Evolutionary conservation across 169 alveolate species (phyloP), one percentile per base, ranked within the genome.

Genomic region (Nephromyces sp.): DNA sequence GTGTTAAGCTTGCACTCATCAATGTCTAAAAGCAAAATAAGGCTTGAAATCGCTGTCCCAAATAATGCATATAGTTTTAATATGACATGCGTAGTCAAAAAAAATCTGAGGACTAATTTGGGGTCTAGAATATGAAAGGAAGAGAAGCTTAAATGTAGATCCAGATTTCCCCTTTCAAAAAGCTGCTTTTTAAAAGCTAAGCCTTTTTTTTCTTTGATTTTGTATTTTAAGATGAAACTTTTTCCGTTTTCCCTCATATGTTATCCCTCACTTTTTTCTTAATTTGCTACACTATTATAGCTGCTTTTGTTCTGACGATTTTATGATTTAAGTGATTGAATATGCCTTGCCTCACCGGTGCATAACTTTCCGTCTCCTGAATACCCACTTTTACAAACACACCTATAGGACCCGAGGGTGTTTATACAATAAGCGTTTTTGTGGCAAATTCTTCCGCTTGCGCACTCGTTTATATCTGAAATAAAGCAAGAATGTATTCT

Each of bases 381-480:
- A n/a, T 62, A 77, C 8, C 83, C 83, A 15, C 69, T 27, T 27
- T 68, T 27, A 67, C 83, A 77, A 3, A 57, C 78, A 35, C 83
- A 77, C 52, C 52, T 31, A 69, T 65, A 77, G 0, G 79, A 70
- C 0, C 83, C 83, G 62, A 74, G 32, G 5, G 71, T 52, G 70
- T 77, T 77, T 22, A 71, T 61, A 67, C 83, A 77, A 0, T n/a
- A 8, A 2, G 83, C 64, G 35, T 77, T 77, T 0, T 34, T 27
- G 0, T 63, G 70, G 70, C 83, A 77, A n/a, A 33, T 52, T 15
- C 35, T 31, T 22, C 67, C 66, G 32, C 65, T 51, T 34, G 30
- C 32, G 71, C 83, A 77, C 33, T 77, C 83, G 61, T 77, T 63
- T 25, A 70, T 24, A 32, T 77, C 83, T 77, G 75, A 15, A 1